Percentiles rank a stretch among this genome's conserved stretches.
Conservation (phyloP, 2,329 filamentous ascomycete species). For the Phoma sp. region DNA sequence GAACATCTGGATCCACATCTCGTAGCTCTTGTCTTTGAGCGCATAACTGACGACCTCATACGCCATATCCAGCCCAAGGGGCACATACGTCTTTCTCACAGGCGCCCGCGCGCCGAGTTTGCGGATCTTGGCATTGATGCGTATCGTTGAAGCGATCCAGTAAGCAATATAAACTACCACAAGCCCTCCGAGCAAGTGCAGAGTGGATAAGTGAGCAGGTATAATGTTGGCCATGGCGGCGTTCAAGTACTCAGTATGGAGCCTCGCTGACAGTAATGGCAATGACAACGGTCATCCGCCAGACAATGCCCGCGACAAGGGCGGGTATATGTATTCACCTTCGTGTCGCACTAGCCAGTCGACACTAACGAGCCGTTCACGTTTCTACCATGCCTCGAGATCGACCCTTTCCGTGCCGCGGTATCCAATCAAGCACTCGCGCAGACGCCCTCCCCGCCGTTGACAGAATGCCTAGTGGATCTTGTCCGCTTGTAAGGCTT, state of each 20-base stretch:
- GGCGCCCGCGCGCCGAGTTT: conserved; percentile 57
- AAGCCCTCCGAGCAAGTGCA: conserved; percentile 32
- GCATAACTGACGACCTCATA: conserved; percentile 62
- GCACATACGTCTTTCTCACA: conserved; percentile 46
- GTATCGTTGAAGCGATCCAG: conserved; percentile 26
- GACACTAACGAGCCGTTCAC: neutral
- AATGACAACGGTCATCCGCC: neutral
- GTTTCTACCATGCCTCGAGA: neutral
- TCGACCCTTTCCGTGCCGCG: neutral
- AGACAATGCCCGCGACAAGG: neutral
- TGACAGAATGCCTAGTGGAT: neutral
- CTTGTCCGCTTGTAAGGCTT: neutral
- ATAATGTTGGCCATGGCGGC: conserved; percentile 33
- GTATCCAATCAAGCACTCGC: conserved; percentile 2
- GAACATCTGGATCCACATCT: conserved; percentile 68
- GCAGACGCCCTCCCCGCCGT: neutral
- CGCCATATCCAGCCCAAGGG: conserved; percentile 69
- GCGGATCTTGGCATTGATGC: conserved; percentile 48
- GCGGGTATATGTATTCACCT: conserved; percentile 12
- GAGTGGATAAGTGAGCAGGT: conserved; percentile 27
- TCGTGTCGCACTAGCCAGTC: conserved; percentile 10
- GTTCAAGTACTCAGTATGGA: neutral
- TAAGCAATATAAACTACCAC: conserved; percentile 31
- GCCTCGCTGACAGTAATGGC: neutral
- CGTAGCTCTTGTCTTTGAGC: conserved; percentile 63